Evolutionary conservation across 2,329 filamentous ascomycete genomes (phyloP).

Genomic region (Botrytis byssoidea): DNA sequence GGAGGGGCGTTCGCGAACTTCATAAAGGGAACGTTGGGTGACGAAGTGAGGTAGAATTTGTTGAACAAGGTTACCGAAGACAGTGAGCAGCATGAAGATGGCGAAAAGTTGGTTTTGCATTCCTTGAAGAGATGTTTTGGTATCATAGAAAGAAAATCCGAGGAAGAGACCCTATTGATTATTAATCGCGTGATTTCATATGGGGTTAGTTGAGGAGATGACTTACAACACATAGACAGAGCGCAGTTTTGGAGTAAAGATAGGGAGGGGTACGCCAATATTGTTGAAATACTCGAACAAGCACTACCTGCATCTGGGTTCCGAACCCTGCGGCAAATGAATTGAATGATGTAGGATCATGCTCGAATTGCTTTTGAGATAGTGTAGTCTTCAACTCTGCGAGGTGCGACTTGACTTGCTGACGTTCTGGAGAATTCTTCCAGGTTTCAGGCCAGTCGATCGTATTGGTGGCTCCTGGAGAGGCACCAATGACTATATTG

Average conservation of each 20-base stretch:
- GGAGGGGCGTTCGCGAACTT: slow-evolving; percentile 68
- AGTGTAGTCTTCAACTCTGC: slow-evolving; percentile 51
- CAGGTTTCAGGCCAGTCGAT: slow-evolving; percentile 65
- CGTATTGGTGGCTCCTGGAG: slow-evolving; percentile 59
- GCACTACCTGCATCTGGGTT: slow-evolving; percentile 55
- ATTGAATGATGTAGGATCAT: slow-evolving; percentile 40
- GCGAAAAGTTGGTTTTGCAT: slow-evolving; percentile 73
- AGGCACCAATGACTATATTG: slow-evolving; percentile 53
- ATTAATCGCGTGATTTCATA: slow-evolving; percentile 1
- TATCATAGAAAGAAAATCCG: slow-evolving; percentile 68
- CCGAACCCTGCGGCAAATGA: slow-evolving; percentile 63
- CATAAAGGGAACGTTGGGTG: slow-evolving; percentile 52
- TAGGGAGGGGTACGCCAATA: slow-evolving; percentile 69
- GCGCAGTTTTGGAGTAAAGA: slow-evolving; percentile 38
- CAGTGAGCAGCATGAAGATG: slow-evolving; percentile 73
- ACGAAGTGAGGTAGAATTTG: slow-evolving; percentile 75
- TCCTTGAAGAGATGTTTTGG: slow-evolving; percentile 57
- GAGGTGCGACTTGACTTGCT: slow-evolving; percentile 47
- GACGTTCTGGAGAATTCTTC: slow-evolving; percentile 51
- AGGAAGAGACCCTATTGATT: slow-evolving; percentile 55
- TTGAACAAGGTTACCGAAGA: slow-evolving; percentile 71
- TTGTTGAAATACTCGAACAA: slow-evolving; percentile 59
- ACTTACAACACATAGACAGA: slow-evolving; percentile 32
- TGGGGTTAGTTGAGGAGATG: neutral
- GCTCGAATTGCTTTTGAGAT: slow-evolving; percentile 28